Evolutionary conservation across 352 stramenopile species (phyloP).

Genomic region (Phytophthora parvispora): DNA sequence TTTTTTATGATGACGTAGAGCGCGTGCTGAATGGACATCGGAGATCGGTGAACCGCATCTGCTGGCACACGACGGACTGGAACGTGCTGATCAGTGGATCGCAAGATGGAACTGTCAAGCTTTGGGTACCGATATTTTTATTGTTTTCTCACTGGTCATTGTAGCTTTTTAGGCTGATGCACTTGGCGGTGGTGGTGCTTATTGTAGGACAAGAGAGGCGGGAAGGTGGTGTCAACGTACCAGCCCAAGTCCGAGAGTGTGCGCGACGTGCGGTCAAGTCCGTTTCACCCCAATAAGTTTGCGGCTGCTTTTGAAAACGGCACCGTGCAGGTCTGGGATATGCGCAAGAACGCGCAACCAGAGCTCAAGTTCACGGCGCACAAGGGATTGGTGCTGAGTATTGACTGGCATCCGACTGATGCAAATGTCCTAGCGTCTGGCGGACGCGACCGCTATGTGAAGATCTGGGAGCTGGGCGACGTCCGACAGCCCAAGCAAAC

Average conservation of each 20-base stretch:
- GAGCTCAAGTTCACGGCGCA: constrained; percentile 90
- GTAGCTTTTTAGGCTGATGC: background rate
- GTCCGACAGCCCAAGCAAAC: constrained; percentile 83
- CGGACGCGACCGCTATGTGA: constrained; percentile 88
- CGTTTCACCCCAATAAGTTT: constrained; percentile 82
- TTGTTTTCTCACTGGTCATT: background rate
- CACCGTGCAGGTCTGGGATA: constrained; percentile 90
- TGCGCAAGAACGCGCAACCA: constrained; percentile 83
- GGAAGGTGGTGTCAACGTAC: constrained; percentile 81
- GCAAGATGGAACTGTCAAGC: constrained; percentile 90
- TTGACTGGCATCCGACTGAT: constrained; percentile 87
- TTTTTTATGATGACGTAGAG: constrained; percentile 51
- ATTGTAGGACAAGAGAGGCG: constrained; percentile 72
- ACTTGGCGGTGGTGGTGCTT: background rate
- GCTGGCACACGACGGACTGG: constrained; percentile 85
- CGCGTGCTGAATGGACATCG: constrained; percentile 85
- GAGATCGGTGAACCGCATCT: constrained; percentile 90
- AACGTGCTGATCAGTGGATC: constrained; percentile 89
- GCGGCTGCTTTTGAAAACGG: constrained; percentile 90
- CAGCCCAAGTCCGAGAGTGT: constrained; percentile 91
- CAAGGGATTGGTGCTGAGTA: constrained; percentile 84
- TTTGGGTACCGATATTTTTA: constrained; percentile 62
- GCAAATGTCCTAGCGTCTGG: constrained; percentile 81
- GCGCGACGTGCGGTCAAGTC: constrained; percentile 82
- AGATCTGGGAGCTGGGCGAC: constrained; percentile 87